Conservation (phyloP, 768 basidiomycete genomes). For the Xerocomellus chrysenteron region DNA sequence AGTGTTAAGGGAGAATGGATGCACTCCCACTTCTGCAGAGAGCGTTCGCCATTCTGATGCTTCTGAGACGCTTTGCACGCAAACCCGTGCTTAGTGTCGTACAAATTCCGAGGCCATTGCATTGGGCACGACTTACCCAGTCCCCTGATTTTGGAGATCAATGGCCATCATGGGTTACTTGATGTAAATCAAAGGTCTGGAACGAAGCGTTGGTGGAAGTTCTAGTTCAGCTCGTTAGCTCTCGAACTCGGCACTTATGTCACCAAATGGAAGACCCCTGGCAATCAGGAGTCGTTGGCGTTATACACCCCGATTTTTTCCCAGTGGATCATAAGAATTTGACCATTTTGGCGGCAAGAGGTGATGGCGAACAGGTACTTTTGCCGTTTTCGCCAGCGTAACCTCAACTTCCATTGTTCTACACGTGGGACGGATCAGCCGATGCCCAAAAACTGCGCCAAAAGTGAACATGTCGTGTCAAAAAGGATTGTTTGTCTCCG, state of each 20-base stretch:
- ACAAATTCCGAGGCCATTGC: constrained; percentile 14
- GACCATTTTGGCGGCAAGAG: constrained; percentile 19
- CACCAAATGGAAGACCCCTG: constrained; percentile 32
- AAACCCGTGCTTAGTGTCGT: neutral
- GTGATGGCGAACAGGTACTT: constrained; percentile 17
- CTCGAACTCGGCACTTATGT: constrained; percentile 23
- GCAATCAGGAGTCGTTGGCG: constrained; percentile 23
- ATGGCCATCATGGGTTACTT: constrained; percentile 4
- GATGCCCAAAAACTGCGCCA: constrained; percentile 21
- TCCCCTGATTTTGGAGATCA: constrained; percentile 23
- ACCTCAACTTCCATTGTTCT: constrained; percentile 32
- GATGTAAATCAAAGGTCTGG: constrained; percentile 22
- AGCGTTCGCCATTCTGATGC: constrained; percentile 14
- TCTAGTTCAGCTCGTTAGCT: constrained; percentile 8
- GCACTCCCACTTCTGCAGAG: constrained; percentile 17
- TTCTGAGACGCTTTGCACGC: constrained; percentile 23
- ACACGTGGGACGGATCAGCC: constrained; percentile 31
- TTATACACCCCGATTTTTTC: constrained; percentile 23
- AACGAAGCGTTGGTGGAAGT: constrained; percentile 5
- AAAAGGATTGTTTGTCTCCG: constrained; percentile 26
- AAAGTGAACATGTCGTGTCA: constrained; percentile 19
- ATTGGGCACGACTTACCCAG: neutral
- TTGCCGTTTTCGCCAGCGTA: constrained; percentile 27
- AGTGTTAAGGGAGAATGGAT: constrained; percentile 29
- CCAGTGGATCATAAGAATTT: constrained; percentile 23